A percentile compares a stretch with the other conserved stretches of the same genome.
These are phyloP conservation scores for Microdochium paspali DNA, from an alignment of 2,329 filamentous ascomycete genomes.

Conservation along the genomic window DNA sequence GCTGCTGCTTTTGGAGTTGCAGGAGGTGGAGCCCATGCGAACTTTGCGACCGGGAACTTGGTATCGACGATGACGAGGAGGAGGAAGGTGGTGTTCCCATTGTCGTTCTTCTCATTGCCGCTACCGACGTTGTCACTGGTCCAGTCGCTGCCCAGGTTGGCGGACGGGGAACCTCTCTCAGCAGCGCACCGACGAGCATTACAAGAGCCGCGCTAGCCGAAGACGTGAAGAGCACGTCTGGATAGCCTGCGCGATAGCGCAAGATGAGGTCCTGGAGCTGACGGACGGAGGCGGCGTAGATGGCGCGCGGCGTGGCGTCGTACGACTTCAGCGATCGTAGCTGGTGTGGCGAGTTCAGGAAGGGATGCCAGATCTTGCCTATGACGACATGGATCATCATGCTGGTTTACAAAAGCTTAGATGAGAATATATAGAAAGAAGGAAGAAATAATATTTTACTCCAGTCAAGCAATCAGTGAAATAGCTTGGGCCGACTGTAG, in stretches of 20 bases:
- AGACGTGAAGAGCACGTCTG: not conserved
- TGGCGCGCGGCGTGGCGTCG: conserved; percentile 1
- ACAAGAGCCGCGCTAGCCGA: not conserved
- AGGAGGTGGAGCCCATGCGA: too few species aligned
- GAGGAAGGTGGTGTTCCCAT: too few species aligned
- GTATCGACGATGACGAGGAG: too few species aligned
- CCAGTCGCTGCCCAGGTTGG: not conserved
- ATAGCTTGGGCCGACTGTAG: not conserved
- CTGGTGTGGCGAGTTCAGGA: conserved; percentile 1
- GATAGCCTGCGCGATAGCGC: conserved; percentile 3
- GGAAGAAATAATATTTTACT: not conserved
- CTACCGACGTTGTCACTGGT: too few species aligned
- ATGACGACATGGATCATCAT: conserved; percentile 7
- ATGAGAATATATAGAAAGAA: not conserved
- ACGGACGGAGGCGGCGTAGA: conserved; percentile 7
- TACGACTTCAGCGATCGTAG: conserved; percentile 1
- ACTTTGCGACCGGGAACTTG: too few species aligned
- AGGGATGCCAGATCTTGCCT: conserved; percentile 8
- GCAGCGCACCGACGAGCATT: not conserved
- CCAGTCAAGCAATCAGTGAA: not conserved
- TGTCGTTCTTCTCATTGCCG: too few species aligned
- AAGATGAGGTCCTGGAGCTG: conserved; percentile 10
- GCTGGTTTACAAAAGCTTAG: not conserved
- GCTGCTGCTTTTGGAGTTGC: too few species aligned
- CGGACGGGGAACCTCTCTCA: not conserved